A percentile compares a stretch with the other conserved stretches of the same genome.
Conservation (phyloP, 2,329 filamentous ascomycete genomes). For the Beauveria australis region DNA sequence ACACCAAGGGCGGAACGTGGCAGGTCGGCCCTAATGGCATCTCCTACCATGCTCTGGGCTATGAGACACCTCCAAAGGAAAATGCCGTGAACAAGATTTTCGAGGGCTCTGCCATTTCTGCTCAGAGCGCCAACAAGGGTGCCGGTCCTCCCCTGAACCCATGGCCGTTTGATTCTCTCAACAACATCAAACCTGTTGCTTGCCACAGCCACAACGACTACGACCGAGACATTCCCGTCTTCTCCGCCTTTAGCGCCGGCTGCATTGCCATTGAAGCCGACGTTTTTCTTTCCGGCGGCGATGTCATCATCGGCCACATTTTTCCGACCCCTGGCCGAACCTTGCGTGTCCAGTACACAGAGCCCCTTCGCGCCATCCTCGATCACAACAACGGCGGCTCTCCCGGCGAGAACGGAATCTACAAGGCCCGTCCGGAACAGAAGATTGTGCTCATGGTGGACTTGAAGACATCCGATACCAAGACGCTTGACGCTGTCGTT, state of each 20-base stretch:
- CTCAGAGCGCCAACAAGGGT: slow-evolving; percentile 14
- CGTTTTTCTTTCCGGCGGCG: slow-evolving; percentile 50
- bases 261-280: slow-evolving; percentile 62
- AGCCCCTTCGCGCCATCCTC: slow-evolving; percentile 12
- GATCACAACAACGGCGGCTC: slow-evolving; percentile 14
- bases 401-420: slow-evolving; percentile 38
- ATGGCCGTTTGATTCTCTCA: slow-evolving; percentile 14
- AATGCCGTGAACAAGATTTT: slow-evolving; percentile 15
- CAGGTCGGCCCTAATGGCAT: slow-evolving; percentile 14
- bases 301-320: slow-evolving; percentile 56
- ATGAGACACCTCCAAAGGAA: slow-evolving; percentile 11
- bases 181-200: slow-evolving; percentile 24
- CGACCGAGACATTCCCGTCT: slow-evolving; percentile 55
- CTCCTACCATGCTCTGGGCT: slow-evolving; percentile 15
- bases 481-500: slow-evolving; percentile 17
- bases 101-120: slow-evolving; percentile 9
- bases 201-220: slow-evolving; percentile 68
- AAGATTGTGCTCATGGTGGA: slow-evolving; percentile 59
- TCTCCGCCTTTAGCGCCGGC: slow-evolving; percentile 50
- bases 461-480: slow-evolving; percentile 45
- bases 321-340: slow-evolving; percentile 10
- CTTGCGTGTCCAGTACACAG: slow-evolving; percentile 11
- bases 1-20: slow-evolving; percentile 17
- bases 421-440: slow-evolving; percentile 42
- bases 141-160: slow-evolving; percentile 13